A percentile compares a stretch with the other conserved stretches of the same genome.
These are phyloP conservation scores for Pichia inconspicua DNA, from an alignment of 1,139 yeast genomes.

Conservation along the genomic window DNA sequence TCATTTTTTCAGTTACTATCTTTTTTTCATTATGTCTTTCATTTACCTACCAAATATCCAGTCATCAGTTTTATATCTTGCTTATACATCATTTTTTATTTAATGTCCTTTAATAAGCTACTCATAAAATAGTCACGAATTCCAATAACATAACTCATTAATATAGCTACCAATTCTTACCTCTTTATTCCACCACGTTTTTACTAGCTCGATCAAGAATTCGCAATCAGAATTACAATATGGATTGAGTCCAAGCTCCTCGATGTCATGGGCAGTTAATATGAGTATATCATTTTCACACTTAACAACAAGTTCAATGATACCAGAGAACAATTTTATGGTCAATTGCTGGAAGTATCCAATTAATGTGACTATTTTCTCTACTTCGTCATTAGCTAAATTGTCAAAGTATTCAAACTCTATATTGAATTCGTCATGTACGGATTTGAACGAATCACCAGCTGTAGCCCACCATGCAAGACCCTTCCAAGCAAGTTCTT, in stretches of 20 bases:
- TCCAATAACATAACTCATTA: constrained; percentile 30
- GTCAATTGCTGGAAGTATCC: constrained; percentile 53
- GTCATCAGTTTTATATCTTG: background rate
- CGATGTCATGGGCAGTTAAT: constrained; percentile 45
- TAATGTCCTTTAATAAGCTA: background rate
- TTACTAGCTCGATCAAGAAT: constrained; percentile 47
- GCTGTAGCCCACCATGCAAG: constrained; percentile 84
- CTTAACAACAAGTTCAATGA: constrained; percentile 26
- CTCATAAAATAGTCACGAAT: background rate
- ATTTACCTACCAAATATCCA: background rate
- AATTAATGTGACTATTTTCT: constrained; percentile 32
- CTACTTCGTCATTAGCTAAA: constrained; percentile 25
- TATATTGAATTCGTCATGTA: constrained; percentile 18
- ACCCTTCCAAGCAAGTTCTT: constrained; percentile 62
- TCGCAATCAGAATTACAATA: constrained; percentile 49
- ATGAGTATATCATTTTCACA: constrained; percentile 5
- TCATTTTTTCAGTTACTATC: too few relatives aligned
- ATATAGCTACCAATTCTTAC: constrained; percentile 31
- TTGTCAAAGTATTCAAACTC: constrained; percentile 24
- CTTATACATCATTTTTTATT: background rate
- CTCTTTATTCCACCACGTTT: constrained; percentile 48
- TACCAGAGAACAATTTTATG: constrained; percentile 27
- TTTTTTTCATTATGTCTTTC: background rate
- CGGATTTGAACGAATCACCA: constrained; percentile 36
- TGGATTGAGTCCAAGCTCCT: constrained; percentile 72